Evolutionary conservation across 192 early-diverging fungal genomes (phyloP).

Genomic region (Coemansia sp.): DNA sequence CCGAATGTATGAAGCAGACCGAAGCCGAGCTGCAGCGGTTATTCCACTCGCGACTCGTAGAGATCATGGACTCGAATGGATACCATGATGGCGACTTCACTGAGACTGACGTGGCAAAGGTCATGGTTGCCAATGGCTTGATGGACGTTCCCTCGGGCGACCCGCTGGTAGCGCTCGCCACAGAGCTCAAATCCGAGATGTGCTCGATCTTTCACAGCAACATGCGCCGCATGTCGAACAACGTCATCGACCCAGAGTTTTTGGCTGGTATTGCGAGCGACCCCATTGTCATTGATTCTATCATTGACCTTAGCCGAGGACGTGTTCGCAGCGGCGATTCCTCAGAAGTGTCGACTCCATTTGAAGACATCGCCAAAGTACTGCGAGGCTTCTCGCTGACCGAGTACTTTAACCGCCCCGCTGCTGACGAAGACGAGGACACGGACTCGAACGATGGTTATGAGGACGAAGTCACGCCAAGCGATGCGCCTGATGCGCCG

Average conservation of each 20-base stretch:
- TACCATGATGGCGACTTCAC: constrained; percentile 24
- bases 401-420: constrained; percentile 11
- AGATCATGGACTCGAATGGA: constrained; percentile 40
- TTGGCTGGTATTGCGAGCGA: constrained; percentile 29
- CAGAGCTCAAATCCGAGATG: constrained; percentile 43
- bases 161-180: constrained; percentile 32
- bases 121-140: constrained; percentile 38
- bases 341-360: constrained; percentile 3
- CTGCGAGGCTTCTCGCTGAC: constrained; percentile 14
- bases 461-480: constrained; percentile 5
- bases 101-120: constrained; percentile 26
- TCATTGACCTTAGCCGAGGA: constrained; percentile 17
- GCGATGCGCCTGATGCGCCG: not conserved
- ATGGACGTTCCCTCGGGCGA: constrained; percentile 35
- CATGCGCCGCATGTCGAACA: constrained; percentile 24
- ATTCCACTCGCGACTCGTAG: constrained; percentile 29
- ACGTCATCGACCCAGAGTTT: constrained; percentile 23
- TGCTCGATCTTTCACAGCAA: constrained; percentile 31
- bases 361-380: constrained; percentile 12
- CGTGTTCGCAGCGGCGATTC: constrained; percentile 4
- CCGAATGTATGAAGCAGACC: constrained; percentile 28
- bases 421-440: not conserved
- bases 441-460: constrained; percentile 3
- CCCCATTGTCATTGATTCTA: constrained; percentile 17
- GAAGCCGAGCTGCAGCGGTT: constrained; percentile 38